These are phyloP conservation scores for Colletotrichum neosansevieriae DNA, from an alignment of 2,329 filamentous ascomycete species.

Conservation along the genomic window DNA sequence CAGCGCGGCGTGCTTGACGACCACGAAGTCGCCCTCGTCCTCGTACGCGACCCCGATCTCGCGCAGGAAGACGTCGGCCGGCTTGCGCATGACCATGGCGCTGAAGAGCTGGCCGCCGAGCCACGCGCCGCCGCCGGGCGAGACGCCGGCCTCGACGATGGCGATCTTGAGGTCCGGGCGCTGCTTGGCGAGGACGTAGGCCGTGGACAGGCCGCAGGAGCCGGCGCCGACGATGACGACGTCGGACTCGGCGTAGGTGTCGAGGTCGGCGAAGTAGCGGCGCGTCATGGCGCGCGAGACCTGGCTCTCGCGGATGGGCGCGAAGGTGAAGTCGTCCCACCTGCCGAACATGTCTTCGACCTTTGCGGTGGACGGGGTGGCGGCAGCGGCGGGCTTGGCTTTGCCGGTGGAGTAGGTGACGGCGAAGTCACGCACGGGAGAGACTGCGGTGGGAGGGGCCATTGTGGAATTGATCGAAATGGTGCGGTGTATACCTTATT, in stretches of 20 bases:
- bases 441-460: slow-evolving; percentile 82
- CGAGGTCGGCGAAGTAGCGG: slow-evolving; percentile 91
- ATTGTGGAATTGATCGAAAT: slow-evolving; percentile 61
- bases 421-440: slow-evolving; percentile 60
- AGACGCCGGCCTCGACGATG: slow-evolving; percentile 88
- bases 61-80: slow-evolving; percentile 84
- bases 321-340: slow-evolving; percentile 86
- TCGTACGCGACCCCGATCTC: slow-evolving; percentile 89
- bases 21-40: slow-evolving; percentile 82
- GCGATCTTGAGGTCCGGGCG: slow-evolving; percentile 93
- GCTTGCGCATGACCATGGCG: slow-evolving; percentile 95
- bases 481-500: background rate
- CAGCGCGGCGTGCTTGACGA: slow-evolving; percentile 93
- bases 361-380: slow-evolving; percentile 47
- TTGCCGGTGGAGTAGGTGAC: slow-evolving; percentile 45
- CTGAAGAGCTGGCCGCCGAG: slow-evolving; percentile 94
- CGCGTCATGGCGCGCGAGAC: slow-evolving; percentile 94
- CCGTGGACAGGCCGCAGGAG: slow-evolving; percentile 86
- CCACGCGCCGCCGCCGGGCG: slow-evolving; percentile 91
- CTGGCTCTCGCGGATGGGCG: slow-evolving; percentile 90
- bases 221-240: slow-evolving; percentile 94
- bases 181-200: slow-evolving; percentile 85
- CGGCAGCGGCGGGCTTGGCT: slow-evolving; percentile 55
- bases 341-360: slow-evolving; percentile 70
- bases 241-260: slow-evolving; percentile 91